A percentile compares a stretch with the other conserved stretches of the same genome.
Conservation (phyloP, 1,139 yeast species). For the Lodderomyces margitis region DNA sequence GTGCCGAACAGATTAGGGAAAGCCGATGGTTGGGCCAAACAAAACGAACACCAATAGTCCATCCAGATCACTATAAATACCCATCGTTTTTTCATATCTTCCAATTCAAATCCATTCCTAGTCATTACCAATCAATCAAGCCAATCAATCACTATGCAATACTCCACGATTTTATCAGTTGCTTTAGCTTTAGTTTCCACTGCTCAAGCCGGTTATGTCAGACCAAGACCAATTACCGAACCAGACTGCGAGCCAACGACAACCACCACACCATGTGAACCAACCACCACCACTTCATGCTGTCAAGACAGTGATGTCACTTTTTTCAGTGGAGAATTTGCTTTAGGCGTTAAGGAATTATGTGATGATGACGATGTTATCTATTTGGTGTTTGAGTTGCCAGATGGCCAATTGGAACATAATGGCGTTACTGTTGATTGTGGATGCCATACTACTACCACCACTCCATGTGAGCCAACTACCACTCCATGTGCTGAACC, state of each 20-base stretch:
- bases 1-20: too few species aligned
- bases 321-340: conserved; percentile 9
- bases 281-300: not conserved
- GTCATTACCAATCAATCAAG: not conserved
- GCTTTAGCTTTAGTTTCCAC: conserved; percentile 8
- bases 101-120: not conserved
- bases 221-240: conserved; percentile 1
- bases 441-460: not conserved
- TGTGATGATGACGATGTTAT: conserved; percentile 4
- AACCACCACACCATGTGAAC: not conserved
- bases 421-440: conserved; percentile 3
- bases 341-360: conserved; percentile 10
- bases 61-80: conserved; percentile 1
- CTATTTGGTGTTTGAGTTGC: conserved; percentile 8
- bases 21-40: too few species aligned
- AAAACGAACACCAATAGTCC: too few species aligned
- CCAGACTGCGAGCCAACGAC: not conserved
- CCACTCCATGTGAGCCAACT: conserved; percentile 2
- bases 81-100: not conserved
- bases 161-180: conserved; percentile 3
- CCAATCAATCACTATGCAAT: conserved; percentile 7
- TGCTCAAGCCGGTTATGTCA: conserved; percentile 9
- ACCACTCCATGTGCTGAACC: conserved; percentile 1
- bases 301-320: conserved; percentile 6
- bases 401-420: conserved; percentile 12